Percentiles rank a stretch among this genome's conserved stretches.
Conservation (phyloP, 768 basidiomycete genomes). For the Agrocybe praecox region DNA sequence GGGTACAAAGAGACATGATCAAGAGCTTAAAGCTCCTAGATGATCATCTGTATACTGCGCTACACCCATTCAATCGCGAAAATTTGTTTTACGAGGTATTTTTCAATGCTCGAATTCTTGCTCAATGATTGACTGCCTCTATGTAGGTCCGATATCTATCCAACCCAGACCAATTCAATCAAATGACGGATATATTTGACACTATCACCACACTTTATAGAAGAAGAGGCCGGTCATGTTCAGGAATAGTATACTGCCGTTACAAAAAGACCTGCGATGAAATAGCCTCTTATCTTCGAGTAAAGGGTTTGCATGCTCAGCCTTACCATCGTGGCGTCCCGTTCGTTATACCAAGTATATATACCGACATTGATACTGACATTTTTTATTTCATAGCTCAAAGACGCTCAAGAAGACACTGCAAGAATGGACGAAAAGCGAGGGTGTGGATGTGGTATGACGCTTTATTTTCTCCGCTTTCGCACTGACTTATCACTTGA, state of each 20-base stretch:
- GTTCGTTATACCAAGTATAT: slow-evolving; percentile 33
- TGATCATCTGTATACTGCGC: slow-evolving; percentile 57
- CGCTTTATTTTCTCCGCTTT: not conserved
- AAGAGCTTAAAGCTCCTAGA: slow-evolving; percentile 60
- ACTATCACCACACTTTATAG: slow-evolving; percentile 68
- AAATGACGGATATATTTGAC: slow-evolving; percentile 66
- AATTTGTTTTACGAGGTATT: slow-evolving; percentile 83
- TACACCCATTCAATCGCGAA: slow-evolving; percentile 80
- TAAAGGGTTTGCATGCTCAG: slow-evolving; percentile 64
- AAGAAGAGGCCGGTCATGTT: slow-evolving; percentile 59
- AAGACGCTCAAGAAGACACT: slow-evolving; percentile 60
- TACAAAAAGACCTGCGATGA: slow-evolving; percentile 66
- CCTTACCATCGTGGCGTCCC: slow-evolving; percentile 77
- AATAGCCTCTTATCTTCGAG: slow-evolving; percentile 62
- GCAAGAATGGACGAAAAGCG: slow-evolving; percentile 54
- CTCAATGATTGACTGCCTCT: not conserved
- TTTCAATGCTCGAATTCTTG: not conserved
- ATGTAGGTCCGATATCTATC: slow-evolving; percentile 65
- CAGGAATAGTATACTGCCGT: slow-evolving; percentile 83
- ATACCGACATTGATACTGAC: no score
- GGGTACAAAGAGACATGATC: slow-evolving; percentile 78
- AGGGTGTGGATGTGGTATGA: slow-evolving; percentile 64
- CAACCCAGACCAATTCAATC: slow-evolving; percentile 47
- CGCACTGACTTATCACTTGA: not conserved
- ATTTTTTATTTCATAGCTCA: slow-evolving; percentile 30